Percentiles rank a stretch among this genome's conserved stretches.
These are phyloP conservation scores for Pyrenochaeta sp. DNA, from an alignment of 2,329 filamentous ascomycete species.

Conservation along the genomic window DNA sequence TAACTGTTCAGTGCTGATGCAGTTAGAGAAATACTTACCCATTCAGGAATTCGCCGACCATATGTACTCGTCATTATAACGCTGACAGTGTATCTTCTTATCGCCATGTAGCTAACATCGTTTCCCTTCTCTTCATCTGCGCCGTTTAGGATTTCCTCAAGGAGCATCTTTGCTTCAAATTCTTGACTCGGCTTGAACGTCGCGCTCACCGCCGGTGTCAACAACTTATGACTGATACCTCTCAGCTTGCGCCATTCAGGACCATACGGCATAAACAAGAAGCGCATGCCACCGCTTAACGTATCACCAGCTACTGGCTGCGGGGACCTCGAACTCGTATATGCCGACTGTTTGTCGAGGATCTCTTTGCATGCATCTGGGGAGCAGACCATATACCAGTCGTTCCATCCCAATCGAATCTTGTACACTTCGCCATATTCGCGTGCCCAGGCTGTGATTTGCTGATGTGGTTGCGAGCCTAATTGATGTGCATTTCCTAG, in stretches of 20 bases:
- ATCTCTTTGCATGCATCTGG: constrained; percentile 56
- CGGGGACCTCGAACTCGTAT: constrained; percentile 48
- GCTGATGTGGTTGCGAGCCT: constrained; percentile 35
- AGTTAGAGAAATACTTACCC: constrained; percentile 33
- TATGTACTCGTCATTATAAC: constrained; percentile 49
- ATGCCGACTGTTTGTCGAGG: constrained; percentile 50
- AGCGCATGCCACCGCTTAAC: constrained; percentile 50
- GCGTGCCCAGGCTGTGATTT: constrained; percentile 47
- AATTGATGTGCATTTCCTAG: constrained; percentile 42
- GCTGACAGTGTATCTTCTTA: constrained; percentile 41
- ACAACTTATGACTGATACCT: constrained; percentile 48
- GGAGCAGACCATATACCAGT: constrained; percentile 56
- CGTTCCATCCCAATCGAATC: constrained; percentile 54
- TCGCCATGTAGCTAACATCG: constrained; percentile 35
- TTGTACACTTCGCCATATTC: constrained; percentile 57
- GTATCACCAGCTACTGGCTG: constrained; percentile 51
- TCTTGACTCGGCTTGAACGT: constrained; percentile 55
- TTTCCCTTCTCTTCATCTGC: constrained; percentile 26
- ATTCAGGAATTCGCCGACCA: constrained; percentile 40
- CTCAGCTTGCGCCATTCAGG: constrained; percentile 51
- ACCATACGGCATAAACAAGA: constrained; percentile 54
- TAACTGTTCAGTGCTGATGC: no score
- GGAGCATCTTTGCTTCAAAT: constrained; percentile 55
- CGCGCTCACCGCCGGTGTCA: constrained; percentile 46
- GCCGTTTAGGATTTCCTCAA: constrained; percentile 50